Percentiles rank a stretch among this genome's conserved stretches.
phyloP scores from a whole-genome alignment of 306 rosid genomes.

The Arachis hypogaea region DNA sequence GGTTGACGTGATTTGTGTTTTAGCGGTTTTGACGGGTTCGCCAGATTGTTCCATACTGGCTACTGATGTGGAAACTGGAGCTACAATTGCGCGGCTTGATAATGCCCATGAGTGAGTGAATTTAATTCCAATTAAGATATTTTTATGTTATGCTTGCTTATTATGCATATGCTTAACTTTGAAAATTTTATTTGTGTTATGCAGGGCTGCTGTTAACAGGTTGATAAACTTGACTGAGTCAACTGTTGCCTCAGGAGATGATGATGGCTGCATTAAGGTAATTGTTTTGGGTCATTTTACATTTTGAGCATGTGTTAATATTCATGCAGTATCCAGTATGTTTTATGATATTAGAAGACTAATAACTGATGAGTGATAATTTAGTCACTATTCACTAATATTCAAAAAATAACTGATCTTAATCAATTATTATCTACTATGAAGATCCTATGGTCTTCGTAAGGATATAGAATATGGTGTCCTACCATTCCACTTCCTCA shows the following conservation, averaged over 20 bases:
- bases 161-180: constrained; percentile 8
- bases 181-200: constrained; percentile 25
- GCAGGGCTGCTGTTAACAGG: constrained; percentile 76
- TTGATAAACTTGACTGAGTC: constrained; percentile 72
- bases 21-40: constrained; percentile 84
- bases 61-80: constrained; percentile 87
- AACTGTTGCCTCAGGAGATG: constrained; percentile 90
- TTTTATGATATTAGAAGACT: constrained; percentile 4
- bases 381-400: constrained; percentile 2
- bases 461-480: constrained; percentile 9
- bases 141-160: constrained; percentile 19
- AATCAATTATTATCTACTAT: constrained; percentile 8
- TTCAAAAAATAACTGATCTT: constrained; percentile 2
- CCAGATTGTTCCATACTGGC: constrained; percentile 82
- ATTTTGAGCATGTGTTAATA: constrained; percentile 7
- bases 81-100: constrained; percentile 69
- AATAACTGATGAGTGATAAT: background rate
- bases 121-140: constrained; percentile 9
- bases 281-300: constrained; percentile 29
- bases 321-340: constrained; percentile 1
- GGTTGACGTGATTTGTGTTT: constrained; percentile 32
- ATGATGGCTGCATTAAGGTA: constrained; percentile 86
- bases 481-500: constrained; percentile 5
- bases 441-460: background rate
- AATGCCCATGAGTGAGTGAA: constrained; percentile 72